Base-by-base conservation (phyloP, 257 asterid species). In the Parsonsia alboflavescens region DNA sequence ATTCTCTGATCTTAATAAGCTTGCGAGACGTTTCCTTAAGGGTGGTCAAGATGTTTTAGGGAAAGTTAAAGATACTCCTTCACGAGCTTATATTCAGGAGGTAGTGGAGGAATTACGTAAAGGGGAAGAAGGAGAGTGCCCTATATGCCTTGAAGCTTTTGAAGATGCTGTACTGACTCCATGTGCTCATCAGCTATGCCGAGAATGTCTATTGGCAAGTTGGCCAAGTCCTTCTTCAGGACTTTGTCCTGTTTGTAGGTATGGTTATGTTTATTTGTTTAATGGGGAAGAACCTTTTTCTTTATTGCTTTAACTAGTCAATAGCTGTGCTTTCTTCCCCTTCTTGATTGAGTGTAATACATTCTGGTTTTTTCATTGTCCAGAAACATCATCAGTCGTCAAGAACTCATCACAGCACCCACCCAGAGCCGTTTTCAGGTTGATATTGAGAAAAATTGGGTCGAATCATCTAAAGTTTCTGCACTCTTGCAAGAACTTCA, bases 141-240 rank as follows among this genome's bases (percentile, higher is more conserved):
- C 99, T 28, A 92, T 94, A 75, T 94, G 99, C 89, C 89, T 94
- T 56, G 99, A 94, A 83, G 97, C 95, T 78, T 94, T 88, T 84
- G 99, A 94, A 92, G 99, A 94, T 88, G 91, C 99, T 71, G 97
- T 90, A 74, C 83, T 94, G 88, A 94, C 99, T 57, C 97, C 99
- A 74, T 94, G 99, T 87, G 99, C 99, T 82, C 99, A 94, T 84
- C 84, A 87, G 24, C 82, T 94, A 74, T 94, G 99, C 85, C 89
- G 99, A 80, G 99, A 94, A 54, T 91, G 98, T 79, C 89, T 93
- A 65, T 85, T 93, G 82, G 90, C 96, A 74, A 91, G 98, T 87
- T 93, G 98, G 98, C 89, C 90, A 80, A 87, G 83, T 86, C 76
- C 96, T 72, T 76, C 83, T 45, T 82, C 82, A 50, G 98, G 97